A percentile compares a stretch with the other conserved stretches of the same genome.
These are phyloP conservation scores for Erythrophleum fordii DNA, from an alignment of 306 rosid species.

Conservation along the genomic window DNA sequence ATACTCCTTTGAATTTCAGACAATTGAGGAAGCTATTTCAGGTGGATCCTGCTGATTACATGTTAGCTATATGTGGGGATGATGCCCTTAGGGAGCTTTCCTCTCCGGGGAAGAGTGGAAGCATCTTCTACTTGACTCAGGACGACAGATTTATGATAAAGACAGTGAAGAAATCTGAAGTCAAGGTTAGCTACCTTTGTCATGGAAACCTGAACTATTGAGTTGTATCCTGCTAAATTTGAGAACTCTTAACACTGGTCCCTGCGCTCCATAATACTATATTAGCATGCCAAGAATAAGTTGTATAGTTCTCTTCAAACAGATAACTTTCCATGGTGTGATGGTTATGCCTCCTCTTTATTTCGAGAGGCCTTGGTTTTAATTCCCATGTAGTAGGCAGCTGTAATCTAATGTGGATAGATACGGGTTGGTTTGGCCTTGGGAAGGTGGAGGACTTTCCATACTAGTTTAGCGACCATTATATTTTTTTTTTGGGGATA, in stretches of 20 bases:
- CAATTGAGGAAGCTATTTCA: conserved; percentile 66
- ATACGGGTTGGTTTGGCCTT: neutral
- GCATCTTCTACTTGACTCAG: conserved; percentile 91
- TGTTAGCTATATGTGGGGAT: conserved; percentile 59
- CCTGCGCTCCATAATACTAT: neutral
- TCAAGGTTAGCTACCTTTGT: conserved; percentile 71
- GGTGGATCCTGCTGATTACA: conserved; percentile 62
- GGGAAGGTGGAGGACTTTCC: neutral
- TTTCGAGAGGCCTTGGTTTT: neutral
- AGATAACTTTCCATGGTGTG: neutral
- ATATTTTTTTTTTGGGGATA: neutral
- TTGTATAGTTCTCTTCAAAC: neutral
- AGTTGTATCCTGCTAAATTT: conserved; percentile 27
- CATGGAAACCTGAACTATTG: conserved; percentile 18
- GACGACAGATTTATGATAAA: conserved; percentile 97
- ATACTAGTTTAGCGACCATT: neutral
- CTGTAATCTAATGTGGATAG: neutral
- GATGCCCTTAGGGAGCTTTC: conserved; percentile 61
- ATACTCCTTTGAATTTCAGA: conserved; percentile 53
- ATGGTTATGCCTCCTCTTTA: neutral
- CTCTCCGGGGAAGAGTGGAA: conserved; percentile 97
- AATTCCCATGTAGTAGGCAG: neutral
- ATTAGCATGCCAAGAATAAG: neutral
- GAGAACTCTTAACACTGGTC: neutral
- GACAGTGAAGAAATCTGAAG: conserved; percentile 97